A percentile compares a stretch with the other conserved stretches of the same genome.
These are phyloP conservation scores for Centaurea solstitialis DNA, from an alignment of 129 eudicot genomes.

Conservation along the genomic window DNA sequence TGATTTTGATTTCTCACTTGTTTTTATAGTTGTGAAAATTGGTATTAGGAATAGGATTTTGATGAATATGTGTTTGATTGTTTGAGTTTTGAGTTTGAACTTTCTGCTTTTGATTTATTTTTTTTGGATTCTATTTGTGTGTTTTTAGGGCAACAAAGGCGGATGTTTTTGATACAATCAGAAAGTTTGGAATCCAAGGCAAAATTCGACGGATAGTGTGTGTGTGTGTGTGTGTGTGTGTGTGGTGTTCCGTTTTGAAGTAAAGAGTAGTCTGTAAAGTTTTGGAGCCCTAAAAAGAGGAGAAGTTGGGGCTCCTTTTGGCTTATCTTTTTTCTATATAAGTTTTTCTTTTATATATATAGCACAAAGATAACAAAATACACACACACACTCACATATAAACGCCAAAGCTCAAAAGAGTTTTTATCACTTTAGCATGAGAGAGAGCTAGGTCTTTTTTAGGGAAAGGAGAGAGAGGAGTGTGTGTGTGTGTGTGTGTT, in stretches of 20 bases:
- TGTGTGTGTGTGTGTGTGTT: not conserved
- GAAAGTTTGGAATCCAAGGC: slow-evolving; percentile 54
- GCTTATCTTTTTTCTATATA: slow-evolving; percentile 13
- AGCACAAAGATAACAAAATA: not conserved
- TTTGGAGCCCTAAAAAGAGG: slow-evolving; percentile 32
- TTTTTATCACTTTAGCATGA: slow-evolving; percentile 63
- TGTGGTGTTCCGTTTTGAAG: slow-evolving; percentile 37
- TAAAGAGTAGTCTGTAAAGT: slow-evolving; percentile 53
- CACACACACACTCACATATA: slow-evolving; percentile 24
- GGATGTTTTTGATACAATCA: slow-evolving; percentile 22
- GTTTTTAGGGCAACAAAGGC: slow-evolving; percentile 37
- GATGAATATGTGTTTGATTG: not conserved
- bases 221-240: not conserved
- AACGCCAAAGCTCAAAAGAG: slow-evolving; percentile 33
- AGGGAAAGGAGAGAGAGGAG: slow-evolving; percentile 26
- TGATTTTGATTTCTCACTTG: no score
- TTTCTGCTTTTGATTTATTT: not conserved
- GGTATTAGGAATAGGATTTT: not conserved
- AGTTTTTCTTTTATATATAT: slow-evolving; percentile 11
- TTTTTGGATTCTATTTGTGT: slow-evolving; percentile 16
- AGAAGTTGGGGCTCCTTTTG: slow-evolving; percentile 37
- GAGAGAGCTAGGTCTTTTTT: slow-evolving; percentile 33
- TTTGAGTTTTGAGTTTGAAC: not conserved
- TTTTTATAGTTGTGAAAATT: not conserved
- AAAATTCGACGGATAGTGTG: slow-evolving; percentile 13